Conservation (phyloP, 768 basidiomycete genomes). For the Pulveroboletus sp. region DNA sequence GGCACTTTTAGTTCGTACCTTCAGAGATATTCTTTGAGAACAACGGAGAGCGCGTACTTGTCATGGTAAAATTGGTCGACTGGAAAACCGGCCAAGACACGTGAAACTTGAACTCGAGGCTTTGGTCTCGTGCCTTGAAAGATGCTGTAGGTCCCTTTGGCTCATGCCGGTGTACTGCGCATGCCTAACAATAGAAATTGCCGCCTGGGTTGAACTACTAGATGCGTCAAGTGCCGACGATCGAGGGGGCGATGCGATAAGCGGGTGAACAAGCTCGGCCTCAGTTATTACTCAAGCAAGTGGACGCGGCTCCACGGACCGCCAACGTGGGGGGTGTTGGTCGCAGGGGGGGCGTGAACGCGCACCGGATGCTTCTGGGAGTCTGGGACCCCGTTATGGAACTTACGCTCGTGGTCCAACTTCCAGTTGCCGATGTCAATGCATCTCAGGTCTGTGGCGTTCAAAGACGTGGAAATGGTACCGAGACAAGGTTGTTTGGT, state of each 20-base stretch:
- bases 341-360: constrained; percentile 15
- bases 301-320: constrained; percentile 36
- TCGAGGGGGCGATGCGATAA: background rate
- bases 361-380: constrained; percentile 14
- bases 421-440: background rate
- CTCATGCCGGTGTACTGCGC: too few species aligned
- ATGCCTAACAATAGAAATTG: too few species aligned
- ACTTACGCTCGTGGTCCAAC: too few species aligned
- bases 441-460: too few species aligned
- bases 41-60: constrained; percentile 34
- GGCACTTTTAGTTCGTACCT: constrained; percentile 18
- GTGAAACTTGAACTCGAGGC: constrained; percentile 28
- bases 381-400: too few species aligned
- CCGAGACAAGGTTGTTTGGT: constrained; percentile 15
- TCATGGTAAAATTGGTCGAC: constrained; percentile 33
- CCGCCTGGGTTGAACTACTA: constrained; percentile 18
- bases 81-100: constrained; percentile 19
- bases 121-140: too few species aligned
- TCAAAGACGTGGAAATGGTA: constrained; percentile 16
- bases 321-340: constrained; percentile 1
- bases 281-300: constrained; percentile 33
- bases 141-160: too few species aligned
- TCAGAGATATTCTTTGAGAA: constrained; percentile 38
- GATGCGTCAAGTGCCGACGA: background rate
- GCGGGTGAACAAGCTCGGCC: constrained; percentile 19